Conservation (phyloP, 2,329 filamentous ascomycete genomes). For the Colletotrichum gloeosporioides region DNA sequence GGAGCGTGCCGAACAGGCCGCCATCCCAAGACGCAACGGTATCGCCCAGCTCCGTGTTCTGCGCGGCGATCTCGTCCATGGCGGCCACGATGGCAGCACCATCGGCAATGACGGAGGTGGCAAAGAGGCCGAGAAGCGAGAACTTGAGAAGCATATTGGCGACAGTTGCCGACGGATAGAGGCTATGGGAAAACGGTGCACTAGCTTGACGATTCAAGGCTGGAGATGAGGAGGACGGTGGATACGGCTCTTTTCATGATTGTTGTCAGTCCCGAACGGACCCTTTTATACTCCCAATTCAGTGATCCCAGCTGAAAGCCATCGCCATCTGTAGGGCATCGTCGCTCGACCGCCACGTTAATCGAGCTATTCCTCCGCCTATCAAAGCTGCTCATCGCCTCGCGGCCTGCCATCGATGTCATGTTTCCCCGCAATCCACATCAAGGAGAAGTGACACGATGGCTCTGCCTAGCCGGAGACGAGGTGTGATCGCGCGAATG, state of each 20-base stretch:
- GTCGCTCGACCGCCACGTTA: not conserved
- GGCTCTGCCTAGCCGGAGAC: not conserved
- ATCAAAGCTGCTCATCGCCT: not conserved
- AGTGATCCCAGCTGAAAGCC: not conserved
- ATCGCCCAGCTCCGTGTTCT: slow-evolving; percentile 37
- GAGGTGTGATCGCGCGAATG: slow-evolving; percentile 1
- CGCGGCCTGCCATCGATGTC: not conserved
- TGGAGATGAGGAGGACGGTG: not conserved
- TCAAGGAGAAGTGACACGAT: not conserved
- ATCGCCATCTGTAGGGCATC: not conserved
- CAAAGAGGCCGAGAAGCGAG: slow-evolving; percentile 20
- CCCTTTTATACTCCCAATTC: not conserved
- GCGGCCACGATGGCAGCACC: slow-evolving; percentile 38
- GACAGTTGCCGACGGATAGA: not conserved
- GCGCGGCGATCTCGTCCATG: slow-evolving; percentile 37
- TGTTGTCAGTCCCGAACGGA: too few relatives aligned
- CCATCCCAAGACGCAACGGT: slow-evolving; percentile 43
- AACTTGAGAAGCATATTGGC: slow-evolving; percentile 11
- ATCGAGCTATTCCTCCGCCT: not conserved
- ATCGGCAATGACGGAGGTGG: slow-evolving; percentile 31
- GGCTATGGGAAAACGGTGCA: not conserved
- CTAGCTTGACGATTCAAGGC: not conserved
- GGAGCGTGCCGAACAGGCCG: slow-evolving; percentile 40
- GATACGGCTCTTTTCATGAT: not conserved
- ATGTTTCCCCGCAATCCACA: not conserved